Base-by-base conservation (phyloP, 345 rosid species). In the Lagerstroemia speciosa region DNA sequence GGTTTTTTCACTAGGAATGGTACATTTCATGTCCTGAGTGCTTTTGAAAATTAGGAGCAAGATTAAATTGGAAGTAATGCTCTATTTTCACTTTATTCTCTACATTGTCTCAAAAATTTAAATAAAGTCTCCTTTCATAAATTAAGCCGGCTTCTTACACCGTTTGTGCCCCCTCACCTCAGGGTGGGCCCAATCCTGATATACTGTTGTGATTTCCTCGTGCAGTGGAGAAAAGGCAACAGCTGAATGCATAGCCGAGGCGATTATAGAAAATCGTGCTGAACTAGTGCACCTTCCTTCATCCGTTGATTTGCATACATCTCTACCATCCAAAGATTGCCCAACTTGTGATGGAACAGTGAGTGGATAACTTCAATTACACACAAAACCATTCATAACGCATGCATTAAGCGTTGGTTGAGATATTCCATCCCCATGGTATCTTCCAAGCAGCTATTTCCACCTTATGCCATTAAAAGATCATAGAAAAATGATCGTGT, bases 261-360 rank as follows among this genome's bases (percentile, higher is more conserved):
- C 97, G 65, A 83, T 90, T 72, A 80, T 78, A 76, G 90, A 93
- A 20, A 86, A 89, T 74, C 89, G 96, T 52, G 98, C 96, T 64
- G 93, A 88, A 81, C 62, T 93, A 67, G 82, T 93, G 67, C 96
- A 93, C 81, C 87, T 90, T 69, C 98, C 98, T 34, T 84, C 90
- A 27, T 68, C 89, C 32, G 41, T 89, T 67, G 83, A 90, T 79
- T 79, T 86, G 62, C 82, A 81, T 77, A 64, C 79, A 34, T 85
- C 96, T 64, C 79, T 93, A 78, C 98, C 98, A 61, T 78, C 81
- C 61, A 93, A 93, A 81, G 96, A 93, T 62, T 93, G 98, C 70
- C 93, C 89, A 40, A 82, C 84, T 73, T 93, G 97, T 69, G 98
- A 93, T 79, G 97, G 96, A 81, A 88, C 93, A 61, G 98, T 93